Conservation (phyloP, 2,329 filamentous ascomycete genomes). For the Botrytis cinerea region DNA sequence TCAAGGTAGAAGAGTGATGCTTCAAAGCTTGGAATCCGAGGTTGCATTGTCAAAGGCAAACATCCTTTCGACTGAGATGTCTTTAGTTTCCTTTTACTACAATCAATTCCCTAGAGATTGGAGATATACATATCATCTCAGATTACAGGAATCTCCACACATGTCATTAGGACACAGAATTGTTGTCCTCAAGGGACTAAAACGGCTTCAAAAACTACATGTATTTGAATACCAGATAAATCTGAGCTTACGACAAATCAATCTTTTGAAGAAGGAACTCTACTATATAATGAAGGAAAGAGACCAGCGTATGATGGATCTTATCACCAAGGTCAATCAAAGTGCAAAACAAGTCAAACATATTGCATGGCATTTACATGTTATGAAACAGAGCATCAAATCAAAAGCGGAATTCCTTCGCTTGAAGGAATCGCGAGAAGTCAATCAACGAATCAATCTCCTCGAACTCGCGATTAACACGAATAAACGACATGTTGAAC, state of each 20-base stretch:
- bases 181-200: conserved; percentile 2
- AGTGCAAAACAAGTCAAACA: background rate
- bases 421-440: background rate
- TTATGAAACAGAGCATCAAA: background rate
- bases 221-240: background rate
- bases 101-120: conserved; percentile 13
- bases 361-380: background rate
- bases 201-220: conserved; percentile 11
- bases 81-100: conserved; percentile 16
- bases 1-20: conserved; percentile 19
- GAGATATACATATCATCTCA: conserved; percentile 18
- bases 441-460: background rate
- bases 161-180: conserved; percentile 13
- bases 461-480: background rate
- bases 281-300: background rate
- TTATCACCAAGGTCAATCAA: background rate
- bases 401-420: background rate
- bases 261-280: background rate
- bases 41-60: background rate
- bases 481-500: background rate
- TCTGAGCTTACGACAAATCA: background rate
- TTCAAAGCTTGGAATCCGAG: conserved; percentile 20
- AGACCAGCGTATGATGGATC: background rate
- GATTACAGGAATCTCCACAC: background rate
- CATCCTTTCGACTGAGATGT: background rate